phyloP scores from a whole-genome alignment of 2,329 filamentous ascomycete species.

The Periglandula ipomoeae region DNA sequence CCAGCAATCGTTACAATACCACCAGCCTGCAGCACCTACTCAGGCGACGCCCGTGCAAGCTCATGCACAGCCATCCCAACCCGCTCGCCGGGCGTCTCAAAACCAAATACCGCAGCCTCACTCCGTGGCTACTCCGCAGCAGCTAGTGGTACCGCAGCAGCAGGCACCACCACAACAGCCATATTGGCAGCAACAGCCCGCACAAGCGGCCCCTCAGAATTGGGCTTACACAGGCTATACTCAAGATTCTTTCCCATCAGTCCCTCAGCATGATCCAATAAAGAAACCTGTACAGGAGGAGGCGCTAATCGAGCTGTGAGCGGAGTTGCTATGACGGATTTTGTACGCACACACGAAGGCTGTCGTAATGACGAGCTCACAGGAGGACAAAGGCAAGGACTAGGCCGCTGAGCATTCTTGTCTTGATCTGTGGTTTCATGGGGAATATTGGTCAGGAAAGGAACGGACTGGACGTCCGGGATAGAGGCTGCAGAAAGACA shows the following conservation, averaged over 20 bases:
- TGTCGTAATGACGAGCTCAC: neutral
- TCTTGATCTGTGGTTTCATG: neutral
- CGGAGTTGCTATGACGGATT: neutral
- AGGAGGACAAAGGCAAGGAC: neutral
- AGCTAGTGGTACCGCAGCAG: constrained; percentile 12
- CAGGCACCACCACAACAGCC: constrained; percentile 21
- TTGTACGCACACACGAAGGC: neutral
- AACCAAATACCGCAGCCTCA: constrained; percentile 17
- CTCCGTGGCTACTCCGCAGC: constrained; percentile 18
- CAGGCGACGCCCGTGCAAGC: constrained; percentile 23
- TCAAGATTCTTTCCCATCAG: constrained; percentile 55
- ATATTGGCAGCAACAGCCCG: constrained; percentile 24
- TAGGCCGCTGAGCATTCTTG: too few species aligned
- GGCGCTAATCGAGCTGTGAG: constrained; percentile 67
- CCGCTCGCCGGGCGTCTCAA: constrained; percentile 10
- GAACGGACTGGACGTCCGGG: neutral
- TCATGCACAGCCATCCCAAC: constrained; percentile 17
- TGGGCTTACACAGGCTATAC: constrained; percentile 41
- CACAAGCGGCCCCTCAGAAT: constrained; percentile 29
- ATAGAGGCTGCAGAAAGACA: neutral
- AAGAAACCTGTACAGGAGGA: constrained; percentile 56
- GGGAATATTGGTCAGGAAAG: neutral
- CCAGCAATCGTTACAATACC: constrained; percentile 37
- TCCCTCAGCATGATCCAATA: constrained; percentile 36
- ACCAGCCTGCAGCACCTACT: constrained; percentile 27